phyloP scores from a whole-genome alignment of 164 flowering plant genomes.

The Piper longum region DNA sequence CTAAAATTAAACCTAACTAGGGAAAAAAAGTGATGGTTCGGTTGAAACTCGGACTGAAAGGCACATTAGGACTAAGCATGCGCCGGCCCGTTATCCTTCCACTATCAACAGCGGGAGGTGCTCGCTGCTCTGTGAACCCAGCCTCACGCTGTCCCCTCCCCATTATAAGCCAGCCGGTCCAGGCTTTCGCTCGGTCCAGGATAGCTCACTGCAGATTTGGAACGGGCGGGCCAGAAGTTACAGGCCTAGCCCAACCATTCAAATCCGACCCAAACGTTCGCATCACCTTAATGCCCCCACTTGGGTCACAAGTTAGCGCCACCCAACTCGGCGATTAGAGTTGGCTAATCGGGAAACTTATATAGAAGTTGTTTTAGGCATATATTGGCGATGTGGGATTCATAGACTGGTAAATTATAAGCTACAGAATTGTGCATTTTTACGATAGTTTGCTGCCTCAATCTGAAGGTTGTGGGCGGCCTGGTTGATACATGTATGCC shows the following conservation, averaged over 20 bases:
- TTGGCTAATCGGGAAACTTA: neutral
- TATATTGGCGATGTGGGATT: neutral
- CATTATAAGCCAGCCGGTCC: neutral
- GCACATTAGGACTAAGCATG: too few relatives aligned
- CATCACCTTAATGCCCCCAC: slow-evolving; percentile 1
- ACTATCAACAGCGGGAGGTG: neutral
- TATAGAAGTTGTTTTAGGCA: neutral
- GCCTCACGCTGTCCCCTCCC: neutral
- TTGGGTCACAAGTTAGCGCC: slow-evolving; percentile 1
- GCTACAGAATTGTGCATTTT: too few relatives aligned
- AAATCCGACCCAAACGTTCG: neutral
- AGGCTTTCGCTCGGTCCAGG: neutral
- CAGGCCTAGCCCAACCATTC: neutral
- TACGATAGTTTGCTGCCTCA: too few relatives aligned
- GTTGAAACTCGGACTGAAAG: neutral
- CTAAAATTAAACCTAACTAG: too few relatives aligned
- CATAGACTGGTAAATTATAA: too few relatives aligned
- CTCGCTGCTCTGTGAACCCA: neutral
- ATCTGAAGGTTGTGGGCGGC: too few relatives aligned
- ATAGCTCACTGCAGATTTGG: neutral
- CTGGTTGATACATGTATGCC: too few relatives aligned
- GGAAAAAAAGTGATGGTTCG: neutral
- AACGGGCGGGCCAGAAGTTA: neutral
- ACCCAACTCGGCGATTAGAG: neutral
- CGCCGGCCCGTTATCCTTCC: slow-evolving; percentile 1